These are phyloP conservation scores for Pseudocercospora musae DNA, from an alignment of 2,329 filamentous ascomycete species.

Conservation along the genomic window DNA sequence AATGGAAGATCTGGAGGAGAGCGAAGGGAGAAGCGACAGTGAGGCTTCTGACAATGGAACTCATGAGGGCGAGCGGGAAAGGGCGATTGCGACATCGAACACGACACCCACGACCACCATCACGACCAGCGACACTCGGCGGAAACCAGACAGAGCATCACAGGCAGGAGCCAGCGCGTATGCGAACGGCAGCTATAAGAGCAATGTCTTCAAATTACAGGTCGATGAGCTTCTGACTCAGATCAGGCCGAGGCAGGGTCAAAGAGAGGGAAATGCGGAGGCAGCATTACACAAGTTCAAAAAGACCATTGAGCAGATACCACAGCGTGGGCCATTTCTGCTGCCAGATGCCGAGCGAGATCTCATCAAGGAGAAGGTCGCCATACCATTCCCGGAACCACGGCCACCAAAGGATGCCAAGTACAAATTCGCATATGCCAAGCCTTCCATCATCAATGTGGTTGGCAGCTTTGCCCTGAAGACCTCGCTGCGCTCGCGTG, in stretches of 20 bases:
- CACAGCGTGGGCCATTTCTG: constrained; percentile 47
- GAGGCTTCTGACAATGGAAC: constrained; percentile 5
- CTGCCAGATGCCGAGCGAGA: constrained; percentile 67
- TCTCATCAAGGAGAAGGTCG: constrained; percentile 64
- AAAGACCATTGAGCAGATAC: constrained; percentile 55
- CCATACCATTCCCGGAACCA: constrained; percentile 83
- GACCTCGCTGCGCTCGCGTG: constrained; percentile 62
- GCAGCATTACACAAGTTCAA: constrained; percentile 55
- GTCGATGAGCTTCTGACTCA: constrained; percentile 61
- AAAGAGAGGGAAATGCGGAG: constrained; percentile 53
- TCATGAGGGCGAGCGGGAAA: neutral
- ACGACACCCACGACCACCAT: neutral
- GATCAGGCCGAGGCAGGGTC: constrained; percentile 57
- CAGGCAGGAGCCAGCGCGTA: constrained; percentile 39
- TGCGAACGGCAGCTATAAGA: constrained; percentile 59
- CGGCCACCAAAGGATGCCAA: constrained; percentile 70
- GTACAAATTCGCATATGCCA: constrained; percentile 76
- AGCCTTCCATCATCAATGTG: constrained; percentile 76
- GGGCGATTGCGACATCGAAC: constrained; percentile 13
- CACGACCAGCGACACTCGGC: constrained; percentile 1
- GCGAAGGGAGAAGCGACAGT: constrained; percentile 10
- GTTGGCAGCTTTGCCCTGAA: constrained; percentile 81
- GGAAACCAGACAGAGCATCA: constrained; percentile 10
- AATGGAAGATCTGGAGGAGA: constrained; percentile 16
- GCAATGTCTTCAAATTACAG: constrained; percentile 65